Base-by-base conservation (phyloP, 257 asterid species). In the Nicotiana obtusifolia region DNA sequence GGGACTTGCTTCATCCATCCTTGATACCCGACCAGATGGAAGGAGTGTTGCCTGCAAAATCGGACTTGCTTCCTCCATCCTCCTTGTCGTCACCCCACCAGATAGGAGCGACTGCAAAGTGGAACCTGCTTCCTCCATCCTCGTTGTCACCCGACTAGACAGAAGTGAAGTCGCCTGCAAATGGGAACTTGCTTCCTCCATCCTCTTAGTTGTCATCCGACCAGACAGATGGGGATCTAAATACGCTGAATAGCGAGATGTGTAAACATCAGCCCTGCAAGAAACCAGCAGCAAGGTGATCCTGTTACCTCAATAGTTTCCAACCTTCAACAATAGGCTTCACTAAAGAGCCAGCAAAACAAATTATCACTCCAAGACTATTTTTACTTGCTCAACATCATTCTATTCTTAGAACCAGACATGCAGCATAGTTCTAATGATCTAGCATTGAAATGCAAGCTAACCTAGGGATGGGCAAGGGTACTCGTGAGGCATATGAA, bases 191-290 rank as follows among this genome's bases (percentile, higher is more conserved):
- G 82, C 19, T 61, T 79, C 82, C 47, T 33, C 82, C 57, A 47
- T 64, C 26, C 82, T 49, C 14, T 35, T 47, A 15, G 41, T 14
- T 14, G 82, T 61, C 62, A 64, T 17, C 82, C 49, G 60, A 61
- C 44, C 61, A 22, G 71, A 81, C 87, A 33, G 86, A 56, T 49
- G 85, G 81, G 89, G 87, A 67, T 86, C 90, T 1, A 86, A 64
- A 76, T 73, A 82, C 1, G 84, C 57, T 24, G 90, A 67, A 84
- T 88, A 89, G 77, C 76, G 88, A 19, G 91, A 17, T 15, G 80
- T 64, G 79, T 88, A 90, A 60, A 84, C 84, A 77, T 87, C 93
- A 17, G 90, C 64, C 90, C 98, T 95, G 91, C 87, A 83, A 88
- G 75, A 86, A 81, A 84, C 19, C 33, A 78, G 64, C 19, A 47